phyloP scores from a whole-genome alignment of 805 yeast species.

The Cyberlindnera subsufficiens region DNA sequence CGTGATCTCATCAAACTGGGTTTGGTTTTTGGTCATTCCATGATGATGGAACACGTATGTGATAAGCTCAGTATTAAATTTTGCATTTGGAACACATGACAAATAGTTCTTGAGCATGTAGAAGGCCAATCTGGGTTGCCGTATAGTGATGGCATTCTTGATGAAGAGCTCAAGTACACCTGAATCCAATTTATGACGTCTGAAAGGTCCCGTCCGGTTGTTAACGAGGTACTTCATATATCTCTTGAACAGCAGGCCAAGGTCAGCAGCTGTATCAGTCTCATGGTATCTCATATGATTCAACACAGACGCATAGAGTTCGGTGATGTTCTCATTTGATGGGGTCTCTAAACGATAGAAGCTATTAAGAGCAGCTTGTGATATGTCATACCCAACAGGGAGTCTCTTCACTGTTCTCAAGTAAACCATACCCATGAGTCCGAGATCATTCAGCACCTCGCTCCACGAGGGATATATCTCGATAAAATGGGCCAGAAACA shows the following conservation, averaged over 20 bases:
- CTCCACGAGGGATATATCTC: constrained; percentile 12
- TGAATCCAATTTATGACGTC: constrained; percentile 11
- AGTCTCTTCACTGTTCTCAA: background rate
- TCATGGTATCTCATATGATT: constrained; percentile 8
- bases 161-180: constrained; percentile 14
- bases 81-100: background rate
- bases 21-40: constrained; percentile 4
- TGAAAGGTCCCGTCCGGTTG: constrained; percentile 8
- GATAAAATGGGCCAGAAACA: constrained; percentile 19
- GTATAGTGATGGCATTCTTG: constrained; percentile 2
- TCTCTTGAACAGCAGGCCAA: constrained; percentile 1
- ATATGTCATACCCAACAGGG: background rate
- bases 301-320: constrained; percentile 13
- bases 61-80: constrained; percentile 4
- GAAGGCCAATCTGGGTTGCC: constrained; percentile 12
- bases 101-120: constrained; percentile 12
- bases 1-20: constrained; percentile 4
- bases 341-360: constrained; percentile 9
- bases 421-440: constrained; percentile 12
- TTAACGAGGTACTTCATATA: constrained; percentile 1
- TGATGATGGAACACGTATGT: constrained; percentile 11
- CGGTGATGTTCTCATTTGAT: constrained; percentile 10
- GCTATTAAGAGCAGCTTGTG: constrained; percentile 7
- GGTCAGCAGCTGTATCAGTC: background rate
- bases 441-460: constrained; percentile 11